phyloP scores from a whole-genome alignment of 2,329 filamentous ascomycete genomes.

The Saccharata proteae region DNA sequence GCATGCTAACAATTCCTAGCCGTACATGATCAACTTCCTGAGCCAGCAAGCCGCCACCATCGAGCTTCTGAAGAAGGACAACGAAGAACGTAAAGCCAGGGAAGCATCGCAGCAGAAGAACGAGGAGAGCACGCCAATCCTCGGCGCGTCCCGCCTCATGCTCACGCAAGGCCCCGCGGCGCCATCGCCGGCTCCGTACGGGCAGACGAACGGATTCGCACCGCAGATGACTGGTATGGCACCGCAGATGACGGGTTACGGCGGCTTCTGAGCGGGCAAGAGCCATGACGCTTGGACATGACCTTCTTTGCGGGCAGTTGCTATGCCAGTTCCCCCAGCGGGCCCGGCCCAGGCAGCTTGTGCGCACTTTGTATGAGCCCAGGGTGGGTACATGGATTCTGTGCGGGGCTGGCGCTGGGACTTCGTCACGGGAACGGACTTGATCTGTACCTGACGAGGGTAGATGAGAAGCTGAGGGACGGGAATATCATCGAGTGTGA shows the following conservation, averaged over 20 bases:
- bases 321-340: too few species aligned
- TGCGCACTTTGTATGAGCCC: too few species aligned
- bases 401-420: too few species aligned
- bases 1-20: constrained; percentile 27
- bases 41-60: constrained; percentile 83
- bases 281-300: too few species aligned
- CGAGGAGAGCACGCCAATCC: constrained; percentile 86
- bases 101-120: constrained; percentile 71
- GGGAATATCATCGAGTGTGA: too few species aligned
- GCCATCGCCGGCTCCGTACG: constrained; percentile 55
- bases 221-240: constrained; percentile 83
- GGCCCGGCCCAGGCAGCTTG: too few species aligned
- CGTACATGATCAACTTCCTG: constrained; percentile 98
- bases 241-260: constrained; percentile 63
- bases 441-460: too few species aligned
- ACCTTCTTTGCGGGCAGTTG: too few species aligned
- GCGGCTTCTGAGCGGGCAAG: constrained; percentile 20
- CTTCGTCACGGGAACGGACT: too few species aligned
- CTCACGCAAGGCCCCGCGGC: constrained; percentile 74
- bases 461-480: too few species aligned
- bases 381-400: too few species aligned
- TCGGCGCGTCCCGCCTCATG: constrained; percentile 82
- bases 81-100: constrained; percentile 74
- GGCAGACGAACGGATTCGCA: constrained; percentile 76
- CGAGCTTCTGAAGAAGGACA: constrained; percentile 78